phyloP scores from a whole-genome alignment of 306 rosid genomes.

The Cucumis cinereus region DNA sequence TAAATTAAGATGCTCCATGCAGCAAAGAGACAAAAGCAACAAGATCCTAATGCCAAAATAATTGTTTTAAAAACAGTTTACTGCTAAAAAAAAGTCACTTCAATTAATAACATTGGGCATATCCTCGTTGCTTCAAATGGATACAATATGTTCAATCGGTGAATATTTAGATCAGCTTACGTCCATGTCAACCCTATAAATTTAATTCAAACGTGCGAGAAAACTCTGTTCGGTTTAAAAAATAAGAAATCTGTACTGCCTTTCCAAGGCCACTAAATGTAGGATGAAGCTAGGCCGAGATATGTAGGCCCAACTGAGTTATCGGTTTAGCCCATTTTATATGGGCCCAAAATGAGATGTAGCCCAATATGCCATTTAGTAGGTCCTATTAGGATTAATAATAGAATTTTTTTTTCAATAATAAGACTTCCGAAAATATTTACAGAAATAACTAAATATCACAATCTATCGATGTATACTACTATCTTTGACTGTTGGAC shows the following conservation, averaged over 20 bases:
- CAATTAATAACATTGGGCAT: background rate
- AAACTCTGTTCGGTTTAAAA: background rate
- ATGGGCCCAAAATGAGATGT: background rate
- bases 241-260: background rate
- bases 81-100: background rate
- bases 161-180: too few species aligned
- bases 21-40: background rate
- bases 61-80: background rate
- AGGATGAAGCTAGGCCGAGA: too few species aligned
- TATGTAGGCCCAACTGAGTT: too few species aligned
- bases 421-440: too few species aligned
- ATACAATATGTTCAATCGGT: background rate
- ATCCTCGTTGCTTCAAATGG: background rate
- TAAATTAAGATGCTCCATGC: background rate
- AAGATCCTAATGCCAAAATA: background rate
- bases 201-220: background rate
- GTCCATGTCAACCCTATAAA: background rate
- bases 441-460: too few species aligned
- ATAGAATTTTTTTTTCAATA: too few species aligned
- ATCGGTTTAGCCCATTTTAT: background rate
- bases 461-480: too few species aligned
- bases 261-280: background rate
- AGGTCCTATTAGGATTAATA: too few species aligned
- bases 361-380: background rate
- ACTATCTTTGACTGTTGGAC: too few species aligned